Conservation (phyloP, 2,329 filamentous ascomycete genomes). For the Geosmithia morbida region DNA sequence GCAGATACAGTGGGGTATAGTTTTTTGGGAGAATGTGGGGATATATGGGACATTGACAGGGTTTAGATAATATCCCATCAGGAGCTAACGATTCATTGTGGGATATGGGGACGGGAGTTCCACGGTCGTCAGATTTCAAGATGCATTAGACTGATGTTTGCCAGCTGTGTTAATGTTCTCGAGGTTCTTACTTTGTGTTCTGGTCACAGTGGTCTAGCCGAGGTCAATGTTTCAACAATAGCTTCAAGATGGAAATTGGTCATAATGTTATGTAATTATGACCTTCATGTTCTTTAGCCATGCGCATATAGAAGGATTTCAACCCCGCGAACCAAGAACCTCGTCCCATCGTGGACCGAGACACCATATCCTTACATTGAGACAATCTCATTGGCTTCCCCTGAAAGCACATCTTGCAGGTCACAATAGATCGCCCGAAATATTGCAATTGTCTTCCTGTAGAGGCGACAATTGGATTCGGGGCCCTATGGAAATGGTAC, state of each 20-base stretch:
- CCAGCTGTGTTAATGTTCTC: neutral
- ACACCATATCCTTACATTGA: constrained; percentile 15
- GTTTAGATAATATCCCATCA: neutral
- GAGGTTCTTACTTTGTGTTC: neutral
- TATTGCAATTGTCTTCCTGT: constrained; percentile 43
- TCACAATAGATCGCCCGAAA: constrained; percentile 43
- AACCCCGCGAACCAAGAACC: constrained; percentile 9
- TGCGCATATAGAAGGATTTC: constrained; percentile 5
- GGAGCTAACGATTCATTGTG: neutral
- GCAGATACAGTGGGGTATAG: too few species aligned
- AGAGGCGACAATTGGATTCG: constrained; percentile 31
- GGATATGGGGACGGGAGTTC: neutral
- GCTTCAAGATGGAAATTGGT: neutral
- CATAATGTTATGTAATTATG: neutral
- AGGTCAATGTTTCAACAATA: neutral
- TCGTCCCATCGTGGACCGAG: constrained; percentile 17
- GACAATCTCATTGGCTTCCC: constrained; percentile 23
- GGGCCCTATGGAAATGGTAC: constrained; percentile 41
- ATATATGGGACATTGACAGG: too few species aligned
- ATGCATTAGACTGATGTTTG: neutral
- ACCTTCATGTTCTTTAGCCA: neutral
- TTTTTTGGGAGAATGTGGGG: too few species aligned
- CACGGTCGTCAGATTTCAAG: neutral
- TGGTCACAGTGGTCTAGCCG: neutral
- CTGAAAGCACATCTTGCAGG: constrained; percentile 34